These are phyloP conservation scores for Talaromyces piceae DNA, from an alignment of 2,329 filamentous ascomycete genomes.

Conservation along the genomic window DNA sequence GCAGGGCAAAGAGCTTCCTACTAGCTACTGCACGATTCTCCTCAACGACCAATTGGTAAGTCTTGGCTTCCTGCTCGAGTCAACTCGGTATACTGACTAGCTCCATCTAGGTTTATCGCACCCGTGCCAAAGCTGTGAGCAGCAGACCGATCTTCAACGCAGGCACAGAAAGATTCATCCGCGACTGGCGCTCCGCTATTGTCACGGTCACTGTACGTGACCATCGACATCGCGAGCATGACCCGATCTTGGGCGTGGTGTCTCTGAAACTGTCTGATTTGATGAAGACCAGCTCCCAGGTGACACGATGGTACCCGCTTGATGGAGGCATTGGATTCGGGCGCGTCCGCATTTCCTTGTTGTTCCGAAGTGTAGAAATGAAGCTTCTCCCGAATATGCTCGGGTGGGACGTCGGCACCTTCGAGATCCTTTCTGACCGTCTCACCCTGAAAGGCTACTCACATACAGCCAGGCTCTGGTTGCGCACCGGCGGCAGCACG, in stretches of 20 bases:
- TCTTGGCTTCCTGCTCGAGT: not conserved
- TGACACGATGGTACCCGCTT: slow-evolving; percentile 90
- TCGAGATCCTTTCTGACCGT: slow-evolving; percentile 70
- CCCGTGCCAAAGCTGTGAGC: slow-evolving; percentile 86
- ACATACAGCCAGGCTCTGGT: slow-evolving; percentile 58
- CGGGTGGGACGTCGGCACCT: slow-evolving; percentile 92
- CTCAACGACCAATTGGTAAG: slow-evolving; percentile 73
- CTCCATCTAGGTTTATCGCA: slow-evolving; percentile 64
- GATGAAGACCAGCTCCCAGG: slow-evolving; percentile 78
- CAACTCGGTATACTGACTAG: slow-evolving; percentile 11
- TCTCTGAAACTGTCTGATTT: slow-evolving; percentile 81
- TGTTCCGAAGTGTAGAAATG: slow-evolving; percentile 86
- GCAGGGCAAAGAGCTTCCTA: slow-evolving; percentile 69
- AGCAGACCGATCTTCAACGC: slow-evolving; percentile 97
- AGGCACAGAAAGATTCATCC: slow-evolving; percentile 83
- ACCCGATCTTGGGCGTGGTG: slow-evolving; percentile 87
- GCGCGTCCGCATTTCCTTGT: slow-evolving; percentile 74
- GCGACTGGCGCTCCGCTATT: slow-evolving; percentile 85
- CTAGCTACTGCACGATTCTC: slow-evolving; percentile 87
- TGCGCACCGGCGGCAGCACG: slow-evolving; percentile 78
- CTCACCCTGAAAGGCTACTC: slow-evolving; percentile 60
- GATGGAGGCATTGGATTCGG: slow-evolving; percentile 92
- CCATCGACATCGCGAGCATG: slow-evolving; percentile 81
- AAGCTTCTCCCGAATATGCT: slow-evolving; percentile 76
- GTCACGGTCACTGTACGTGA: slow-evolving; percentile 85